Evolutionary conservation across 2,329 filamentous ascomycete genomes (phyloP), one percentile per base, ranked within the genome.

Genomic region (Thielaviopsis musarum): DNA sequence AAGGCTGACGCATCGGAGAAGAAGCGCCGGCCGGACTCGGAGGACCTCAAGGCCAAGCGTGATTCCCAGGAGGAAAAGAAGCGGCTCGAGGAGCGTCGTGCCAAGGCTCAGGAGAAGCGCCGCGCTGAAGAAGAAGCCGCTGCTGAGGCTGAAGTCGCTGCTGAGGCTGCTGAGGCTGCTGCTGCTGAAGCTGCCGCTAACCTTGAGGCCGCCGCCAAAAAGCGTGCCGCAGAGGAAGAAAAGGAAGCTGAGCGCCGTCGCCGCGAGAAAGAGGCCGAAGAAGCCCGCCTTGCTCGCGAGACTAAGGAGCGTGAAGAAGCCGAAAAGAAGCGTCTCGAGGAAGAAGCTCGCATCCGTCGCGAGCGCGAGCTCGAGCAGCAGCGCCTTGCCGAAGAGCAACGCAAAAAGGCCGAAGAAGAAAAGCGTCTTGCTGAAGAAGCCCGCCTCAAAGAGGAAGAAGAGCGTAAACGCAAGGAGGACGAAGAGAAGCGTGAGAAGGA

Each of bases 1-100:
- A 69, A 65, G 62, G 64, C 65, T 17, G 67, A 71, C 26, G 71
- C 72, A 62, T 70, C 71, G 52, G 71, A 71, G 55, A 69, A 66
- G 59, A 70, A 66, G 63, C 68, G 63, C 58, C 66, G 65, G 13
- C 68, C 68, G 48, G 66, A 66, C 59, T 70, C 69, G 65, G 72
- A 71, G 64, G 73, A 70, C 59, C 64, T 64, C n/a, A 65, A 68
- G 52, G 66, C 66, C 59, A 70, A 68, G 61, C 67, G 67, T 15
- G 65, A 68, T 28, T 49, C 34, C 17, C 65, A 67, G 49, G 67
- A 71, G 57, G 66, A 69, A n/a, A 66, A 65, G 64, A 67, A 64
- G n/a, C 67, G 69, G 60, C 66, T 61, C 63, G 66, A 67, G 53
- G 64, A 59, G 19, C 58, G 58, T 26, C 58, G 52, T 56, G 58